phyloP scores from a whole-genome alignment of 805 yeast genomes.

The Candida saitoana region DNA sequence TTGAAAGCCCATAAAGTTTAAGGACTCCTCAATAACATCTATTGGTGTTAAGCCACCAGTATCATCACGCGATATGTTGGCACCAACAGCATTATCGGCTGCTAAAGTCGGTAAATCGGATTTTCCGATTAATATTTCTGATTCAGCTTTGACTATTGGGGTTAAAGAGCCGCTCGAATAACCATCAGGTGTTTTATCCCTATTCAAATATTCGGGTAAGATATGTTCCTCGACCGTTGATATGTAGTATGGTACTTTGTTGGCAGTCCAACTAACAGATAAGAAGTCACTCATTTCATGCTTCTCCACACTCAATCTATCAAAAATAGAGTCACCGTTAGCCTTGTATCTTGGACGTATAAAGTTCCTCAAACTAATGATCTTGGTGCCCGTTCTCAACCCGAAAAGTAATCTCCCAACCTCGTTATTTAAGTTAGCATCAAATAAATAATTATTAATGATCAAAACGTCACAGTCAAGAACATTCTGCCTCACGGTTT shows the following conservation, averaged over 20 bases:
- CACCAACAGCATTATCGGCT: background rate
- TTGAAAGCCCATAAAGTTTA: background rate
- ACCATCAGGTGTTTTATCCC: constrained; percentile 5
- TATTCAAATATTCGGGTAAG: constrained; percentile 26
- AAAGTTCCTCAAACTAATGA: constrained; percentile 74
- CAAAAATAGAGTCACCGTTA: constrained; percentile 55
- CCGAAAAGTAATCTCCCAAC: constrained; percentile 64
- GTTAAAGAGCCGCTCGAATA: constrained; percentile 2
- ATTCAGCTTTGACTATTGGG: background rate
- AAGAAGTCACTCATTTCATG: constrained; percentile 57
- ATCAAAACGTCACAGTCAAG: constrained; percentile 66
- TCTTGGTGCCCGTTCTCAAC: constrained; percentile 68
- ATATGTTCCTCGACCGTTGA: constrained; percentile 56
- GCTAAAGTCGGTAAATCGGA: background rate
- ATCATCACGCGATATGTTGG: background rate
- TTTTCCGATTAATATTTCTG: background rate
- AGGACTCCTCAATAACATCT: background rate
- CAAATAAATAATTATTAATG: constrained; percentile 81
- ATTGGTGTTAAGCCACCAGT: background rate
- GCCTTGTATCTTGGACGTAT: constrained; percentile 73
- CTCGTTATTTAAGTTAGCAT: constrained; percentile 62
- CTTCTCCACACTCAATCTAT: constrained; percentile 59
- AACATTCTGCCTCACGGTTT: constrained; percentile 49
- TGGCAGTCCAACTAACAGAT: constrained; percentile 88
- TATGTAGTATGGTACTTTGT: constrained; percentile 74